Evolutionary conservation across 2,329 filamentous ascomycete species (phyloP), one percentile per base, ranked within the genome.

Genomic region (Hypoxylon sp.): DNA sequence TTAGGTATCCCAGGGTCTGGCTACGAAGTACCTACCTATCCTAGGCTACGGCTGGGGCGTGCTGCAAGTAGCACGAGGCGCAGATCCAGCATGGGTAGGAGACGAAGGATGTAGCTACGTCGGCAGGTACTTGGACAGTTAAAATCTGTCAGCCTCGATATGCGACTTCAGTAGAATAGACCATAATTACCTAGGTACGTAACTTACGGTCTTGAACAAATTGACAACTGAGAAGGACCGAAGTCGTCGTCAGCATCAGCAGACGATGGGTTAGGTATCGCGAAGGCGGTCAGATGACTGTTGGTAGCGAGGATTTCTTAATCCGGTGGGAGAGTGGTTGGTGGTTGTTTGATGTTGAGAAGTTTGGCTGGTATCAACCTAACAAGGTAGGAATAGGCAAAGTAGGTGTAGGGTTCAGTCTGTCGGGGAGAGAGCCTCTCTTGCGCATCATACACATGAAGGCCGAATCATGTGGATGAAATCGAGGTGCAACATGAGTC

Each of bases 401-500:
- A 11, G 51, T 51, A 50, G 21, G 28, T 62, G 61, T 65, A 68
- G 53, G 59, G 59, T 43, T 51, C 34, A 34, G 62, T 60, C 32
- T 57, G 59, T 55, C 52, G 62, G 60, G 56, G 60, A 17, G 34
- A 45, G 65, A 60, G 61, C 51, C 63, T 64, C 63, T 56, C 36
- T 60, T 53, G 60, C 50, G 57, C 58, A 61, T 64, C 57, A 65
- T 63, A 68, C 68, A 68, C 65, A 68, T 71, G 68, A 66, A 65
- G 60, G 49, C 49, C 61, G 49, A 65, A 70, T 70, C 68, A 70
- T 71, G 65, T 67, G 65, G 68, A 60, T 60, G 57, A 59, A 43
- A 34, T 50, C 38, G 52, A 38, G 36, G 34, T 38, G 38, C 25
- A 46, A 53, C 53, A 38, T 50, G 34, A 65, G 59, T 55, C 56